Percentiles rank a stretch among this genome's conserved stretches.
phyloP scores from a whole-genome alignment of 305 asterid genomes.

The Solanum hybrid region DNA sequence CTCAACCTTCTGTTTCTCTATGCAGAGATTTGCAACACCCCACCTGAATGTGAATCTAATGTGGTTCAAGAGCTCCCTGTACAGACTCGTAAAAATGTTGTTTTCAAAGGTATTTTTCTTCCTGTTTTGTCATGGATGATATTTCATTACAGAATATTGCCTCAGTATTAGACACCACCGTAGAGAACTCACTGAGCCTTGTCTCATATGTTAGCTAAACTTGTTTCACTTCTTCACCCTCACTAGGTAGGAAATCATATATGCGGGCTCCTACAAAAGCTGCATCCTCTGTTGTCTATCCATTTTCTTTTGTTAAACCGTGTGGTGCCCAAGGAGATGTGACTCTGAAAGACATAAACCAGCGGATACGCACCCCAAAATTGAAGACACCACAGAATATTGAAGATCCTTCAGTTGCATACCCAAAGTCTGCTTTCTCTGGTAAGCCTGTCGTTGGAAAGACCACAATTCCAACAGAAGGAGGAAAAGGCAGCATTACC shows the following conservation, averaged over 20 bases:
- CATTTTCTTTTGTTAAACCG: slow-evolving; percentile 79
- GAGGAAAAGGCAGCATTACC: slow-evolving; percentile 91
- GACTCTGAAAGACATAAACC: slow-evolving; percentile 87
- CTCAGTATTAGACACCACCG: background rate
- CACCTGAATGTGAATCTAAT: slow-evolving; percentile 32
- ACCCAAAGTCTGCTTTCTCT: slow-evolving; percentile 73
- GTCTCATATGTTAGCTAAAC: background rate
- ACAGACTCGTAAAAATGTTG: slow-evolving; percentile 39
- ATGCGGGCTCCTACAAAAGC: slow-evolving; percentile 52
- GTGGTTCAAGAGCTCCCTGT: slow-evolving; percentile 34
- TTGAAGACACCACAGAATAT: slow-evolving; percentile 29
- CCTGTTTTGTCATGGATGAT: background rate
- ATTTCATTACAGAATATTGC: background rate
- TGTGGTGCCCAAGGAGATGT: slow-evolving; percentile 67
- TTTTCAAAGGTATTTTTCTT: slow-evolving; percentile 48
- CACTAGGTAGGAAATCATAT: slow-evolving; percentile 63
- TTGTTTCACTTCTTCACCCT: background rate
- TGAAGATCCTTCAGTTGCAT: slow-evolving; percentile 40
- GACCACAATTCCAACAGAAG: slow-evolving; percentile 82
- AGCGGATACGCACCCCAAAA: slow-evolving; percentile 51
- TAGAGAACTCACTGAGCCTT: background rate
- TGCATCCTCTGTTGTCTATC: slow-evolving; percentile 56
- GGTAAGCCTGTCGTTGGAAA: slow-evolving; percentile 93
- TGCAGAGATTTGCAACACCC: slow-evolving; percentile 45
- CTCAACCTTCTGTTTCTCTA: background rate